Base-by-base conservation (phyloP, 2,329 filamentous ascomycete species). In the Phoma sp. region DNA sequence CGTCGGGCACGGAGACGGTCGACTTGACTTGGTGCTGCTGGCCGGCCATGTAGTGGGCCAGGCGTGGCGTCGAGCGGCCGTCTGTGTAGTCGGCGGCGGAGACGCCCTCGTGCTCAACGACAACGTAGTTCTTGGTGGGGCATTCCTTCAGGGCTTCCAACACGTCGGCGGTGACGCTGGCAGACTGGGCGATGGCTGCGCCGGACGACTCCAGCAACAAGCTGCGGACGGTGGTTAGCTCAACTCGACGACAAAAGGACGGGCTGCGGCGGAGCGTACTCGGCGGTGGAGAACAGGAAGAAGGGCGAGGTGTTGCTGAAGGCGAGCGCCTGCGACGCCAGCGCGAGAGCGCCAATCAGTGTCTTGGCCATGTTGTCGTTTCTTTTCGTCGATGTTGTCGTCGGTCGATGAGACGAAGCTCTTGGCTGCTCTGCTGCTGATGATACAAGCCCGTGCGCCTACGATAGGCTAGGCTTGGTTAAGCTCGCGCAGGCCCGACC, bases 261-360 rank as follows among this genome's bases (percentile, higher is more conserved):
- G 30, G 49, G 60, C 54, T 47, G 51, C 38, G 48, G 54, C 27
- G 27, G 39, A 45, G 62, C 88, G 68, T 87, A 96, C 93, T 87
- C 80, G 59, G 89, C 84, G 40, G 89, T 93, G 29, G 93, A 97
- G 74, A 96, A 88, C 62, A 97, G 79, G 72, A 96, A 84, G 76
- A 96, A 95, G 14, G 95, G 93, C 49, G 91, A 93, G 2, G 93
- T 91, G 76, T 96, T 89, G 59, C 85, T 86, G 74, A 96, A 95
- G 24, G 91, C 93, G 58, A 86, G 79, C 39, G 82, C 86, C 23
- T 84, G 80, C 66, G 68, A 62, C 40, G 85, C 75, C 53, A 83
- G 74, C 67, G 80, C 78, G 51, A 83, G 69, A 56, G 79, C 75
- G 65, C 77, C 73, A 42, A 81, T 64, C 55, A 70, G 72, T 70